phyloP scores from a whole-genome alignment of 495 filamentous ascomycete genomes.

The Cenococcum geophilum region DNA sequence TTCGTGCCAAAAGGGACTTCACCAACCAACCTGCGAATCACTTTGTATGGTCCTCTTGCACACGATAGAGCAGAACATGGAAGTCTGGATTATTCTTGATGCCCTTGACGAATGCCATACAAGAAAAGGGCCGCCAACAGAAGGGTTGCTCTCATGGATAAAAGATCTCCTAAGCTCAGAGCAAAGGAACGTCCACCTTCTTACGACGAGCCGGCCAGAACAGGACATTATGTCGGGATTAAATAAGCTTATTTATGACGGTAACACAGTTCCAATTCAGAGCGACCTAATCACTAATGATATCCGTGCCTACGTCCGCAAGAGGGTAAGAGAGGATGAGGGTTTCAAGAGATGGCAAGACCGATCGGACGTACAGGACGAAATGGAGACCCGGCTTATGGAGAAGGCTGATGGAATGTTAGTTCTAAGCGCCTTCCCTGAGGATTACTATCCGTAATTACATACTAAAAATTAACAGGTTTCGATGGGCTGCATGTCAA shows the following conservation, averaged over 20 bases:
- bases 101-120: conserved; percentile 29
- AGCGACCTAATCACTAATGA: conserved; percentile 5
- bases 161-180: conserved; percentile 12
- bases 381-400: conserved; percentile 10
- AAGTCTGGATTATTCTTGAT: conserved; percentile 30
- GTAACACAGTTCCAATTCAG: not conserved
- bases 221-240: conserved; percentile 38
- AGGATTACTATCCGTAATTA: conserved; percentile 8
- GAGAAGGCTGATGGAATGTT: conserved; percentile 10
- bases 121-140: not conserved
- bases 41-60: conserved; percentile 13
- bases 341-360: conserved; percentile 5
- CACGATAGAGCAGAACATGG: conserved; percentile 14
- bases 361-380: conserved; percentile 1
- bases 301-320: conserved; percentile 4
- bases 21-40: conserved; percentile 3
- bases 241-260: conserved; percentile 17
- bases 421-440: conserved; percentile 1
- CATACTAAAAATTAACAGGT: conserved; percentile 31
- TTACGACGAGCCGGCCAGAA: conserved; percentile 12
- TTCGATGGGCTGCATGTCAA: conserved; percentile 43
- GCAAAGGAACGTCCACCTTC: too few species aligned
- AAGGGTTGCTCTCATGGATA: conserved; percentile 15
- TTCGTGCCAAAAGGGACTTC: not conserved
- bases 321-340: not conserved